Evolutionary conservation across 2,329 filamentous ascomycete genomes (phyloP), one percentile per base, ranked within the genome.

Genomic region (Calonectria ilicicola): DNA sequence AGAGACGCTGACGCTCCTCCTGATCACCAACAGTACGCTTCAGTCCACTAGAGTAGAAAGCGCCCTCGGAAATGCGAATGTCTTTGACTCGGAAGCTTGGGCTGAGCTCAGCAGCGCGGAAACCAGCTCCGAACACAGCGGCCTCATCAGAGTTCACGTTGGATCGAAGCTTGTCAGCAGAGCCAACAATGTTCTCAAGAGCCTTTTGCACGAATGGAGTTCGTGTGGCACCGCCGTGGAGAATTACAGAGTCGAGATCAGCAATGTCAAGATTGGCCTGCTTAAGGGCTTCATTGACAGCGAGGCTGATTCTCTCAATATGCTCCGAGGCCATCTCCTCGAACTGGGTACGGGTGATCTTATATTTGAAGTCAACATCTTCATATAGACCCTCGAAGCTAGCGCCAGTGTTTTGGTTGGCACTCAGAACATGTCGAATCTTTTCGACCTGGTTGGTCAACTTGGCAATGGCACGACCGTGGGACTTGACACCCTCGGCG

Each of bases 121-220:
- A 98, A 32, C 94, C 96, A 68, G 97, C 96, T 79, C 97, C 97
- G 83, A 98, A 98, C 12, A 98, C 97, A 64, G 97, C 97, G 27
- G 97, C 94, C 85, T 99, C 97, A 80, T 99, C 97, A 14, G 96
- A 94, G 86, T 99, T 99, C 81, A 99, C 97, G 79, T 97, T 99
- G 81, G 93, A 94, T 76, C 95, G 93, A 72, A 99, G 89, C 87
- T 98, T 98, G 65, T 93, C 91, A 9, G 92, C 85, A 21, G 89
- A 90, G 44, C 94, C 94, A 64, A 92, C 90, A 51, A 94, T 84
- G 74, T 91, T 91, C 85, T 98, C 95, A 19, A 99, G 91, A 79
- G 93, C 90, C 84, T 93, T 96, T 83, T 98, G 96, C 14, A 99
- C 95, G 79, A 98, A 98, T 0, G 97, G 97, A 10, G 96, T 98